These are phyloP conservation scores for Amanita rubescens DNA, from an alignment of 768 basidiomycete genomes.

Conservation along the genomic window DNA sequence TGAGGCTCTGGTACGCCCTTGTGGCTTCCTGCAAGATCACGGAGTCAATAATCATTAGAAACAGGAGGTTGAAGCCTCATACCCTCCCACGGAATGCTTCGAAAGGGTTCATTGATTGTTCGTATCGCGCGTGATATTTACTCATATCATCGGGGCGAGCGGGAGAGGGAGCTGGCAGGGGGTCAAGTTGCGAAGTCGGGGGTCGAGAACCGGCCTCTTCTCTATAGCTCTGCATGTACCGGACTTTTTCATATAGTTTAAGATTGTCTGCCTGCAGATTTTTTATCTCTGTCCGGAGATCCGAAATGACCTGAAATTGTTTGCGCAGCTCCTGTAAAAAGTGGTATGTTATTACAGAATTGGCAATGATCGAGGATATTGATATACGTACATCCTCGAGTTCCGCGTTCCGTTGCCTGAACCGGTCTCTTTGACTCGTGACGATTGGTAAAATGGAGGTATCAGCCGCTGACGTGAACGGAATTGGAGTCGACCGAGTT, in stretches of 20 bases:
- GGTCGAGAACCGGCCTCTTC: constrained; percentile 57
- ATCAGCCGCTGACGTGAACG: constrained; percentile 71
- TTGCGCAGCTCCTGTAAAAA: constrained; percentile 76
- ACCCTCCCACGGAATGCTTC: constrained; percentile 95
- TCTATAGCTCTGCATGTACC: constrained; percentile 96
- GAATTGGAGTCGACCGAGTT: constrained; percentile 54
- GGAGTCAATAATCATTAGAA: neutral
- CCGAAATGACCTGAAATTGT: constrained; percentile 91
- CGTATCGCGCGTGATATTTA: constrained; percentile 87
- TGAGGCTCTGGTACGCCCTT: constrained; percentile 85
- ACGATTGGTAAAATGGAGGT: constrained; percentile 98
- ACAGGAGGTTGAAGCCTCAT: constrained; percentile 24
- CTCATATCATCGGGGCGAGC: constrained; percentile 62
- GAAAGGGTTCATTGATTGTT: constrained; percentile 97
- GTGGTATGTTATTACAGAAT: neutral
- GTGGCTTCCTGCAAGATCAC: constrained; percentile 69
- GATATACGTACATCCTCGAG: constrained; percentile 71
- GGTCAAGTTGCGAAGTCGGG: constrained; percentile 59
- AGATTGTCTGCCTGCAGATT: constrained; percentile 91
- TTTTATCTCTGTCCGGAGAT: constrained; percentile 89
- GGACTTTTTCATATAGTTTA: constrained; percentile 97
- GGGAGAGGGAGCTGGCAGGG: constrained; percentile 43
- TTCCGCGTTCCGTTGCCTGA: constrained; percentile 94
- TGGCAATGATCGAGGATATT: neutral
- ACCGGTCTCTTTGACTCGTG: constrained; percentile 95